Evolutionary conservation across 2,329 filamentous ascomycete species (phyloP), one percentile per base, ranked within the genome.

Genomic region (Monilinia fructigena): DNA sequence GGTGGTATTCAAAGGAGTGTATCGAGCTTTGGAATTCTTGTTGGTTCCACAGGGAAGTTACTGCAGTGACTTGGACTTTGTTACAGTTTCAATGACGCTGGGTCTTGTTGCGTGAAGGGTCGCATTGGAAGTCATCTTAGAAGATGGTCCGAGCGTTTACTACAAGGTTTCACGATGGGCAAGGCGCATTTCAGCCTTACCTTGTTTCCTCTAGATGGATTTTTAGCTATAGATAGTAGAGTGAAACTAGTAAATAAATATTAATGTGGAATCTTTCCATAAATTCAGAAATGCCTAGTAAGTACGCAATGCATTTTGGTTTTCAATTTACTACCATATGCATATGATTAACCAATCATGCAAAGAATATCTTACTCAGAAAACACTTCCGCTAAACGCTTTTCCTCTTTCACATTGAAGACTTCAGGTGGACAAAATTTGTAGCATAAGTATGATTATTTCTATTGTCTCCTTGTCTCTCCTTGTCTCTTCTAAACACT

Each of bases 41-140:
- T 40, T 54, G 35, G 55, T 54, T 47, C 16, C 63, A 60, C 63
- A 60, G 20, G 55, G 63, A 65, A 61, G 48, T 26, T 60, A 48
- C 38, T 54, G 42, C 47, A 47, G 23, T 61, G 48, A 65, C 54
- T 48, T 59, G 63, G 45, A 53, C 55, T 54, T 47, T 50, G 45
- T 60, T 50, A 47, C 56, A 50, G n/a, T 60, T 60, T 42, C 14
- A 48, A 65, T 60, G 35, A 45, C 18, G 63, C 56, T 20, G 8
- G 18, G 56, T 20, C 56, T 31, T 48, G 56, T 23, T 59, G 18
- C 48, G 42, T 65, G 45, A 28, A 35, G 48, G 35, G 54, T 58
- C n/a, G 54, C 45, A 56, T 48, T 35, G 47, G 26, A 59, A 65
- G 28, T 59, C 28, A 50, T 48, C 63, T 38, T 38, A 28, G 8